A percentile compares a stretch with the other conserved stretches of the same genome.
Conservation (phyloP, 1,139 yeast genomes). For the Diutina siamensis region DNA sequence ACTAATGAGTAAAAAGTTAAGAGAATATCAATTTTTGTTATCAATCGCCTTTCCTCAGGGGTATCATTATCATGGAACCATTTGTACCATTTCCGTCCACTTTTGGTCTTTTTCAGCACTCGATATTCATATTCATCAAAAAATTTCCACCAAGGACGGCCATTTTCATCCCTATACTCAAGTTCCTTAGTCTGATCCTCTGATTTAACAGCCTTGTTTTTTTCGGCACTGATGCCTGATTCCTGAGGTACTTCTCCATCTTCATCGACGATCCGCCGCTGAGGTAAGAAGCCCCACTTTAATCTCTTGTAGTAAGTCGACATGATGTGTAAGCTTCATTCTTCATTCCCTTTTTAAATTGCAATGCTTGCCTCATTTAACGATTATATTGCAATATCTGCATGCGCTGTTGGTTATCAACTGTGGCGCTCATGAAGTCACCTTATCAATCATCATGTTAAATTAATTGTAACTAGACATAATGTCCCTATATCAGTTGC, state of each 20-base stretch:
- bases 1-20: slow-evolving; percentile 48
- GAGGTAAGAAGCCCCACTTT: slow-evolving; percentile 41
- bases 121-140: slow-evolving; percentile 55
- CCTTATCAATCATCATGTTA: not conserved
- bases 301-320: slow-evolving; percentile 9
- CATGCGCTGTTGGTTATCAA: not conserved
- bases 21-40: slow-evolving; percentile 50
- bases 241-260: slow-evolving; percentile 24
- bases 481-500: too few relatives aligned
- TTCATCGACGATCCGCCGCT: slow-evolving; percentile 31
- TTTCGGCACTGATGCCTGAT: slow-evolving; percentile 6
- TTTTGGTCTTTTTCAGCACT: slow-evolving; percentile 21
- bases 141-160: slow-evolving; percentile 52
- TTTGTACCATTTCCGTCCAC: slow-evolving; percentile 42
- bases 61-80: slow-evolving; percentile 56
- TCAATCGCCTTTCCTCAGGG: slow-evolving; percentile 40
- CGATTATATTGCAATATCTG: too few relatives aligned
- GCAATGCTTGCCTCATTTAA: too few relatives aligned
- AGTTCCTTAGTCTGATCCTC: too few relatives aligned
- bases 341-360: not conserved
- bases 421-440: not conserved
- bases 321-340: not conserved
- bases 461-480: not conserved
- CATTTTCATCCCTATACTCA: slow-evolving; percentile 52
- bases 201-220: too few relatives aligned